Percentiles rank a stretch among this genome's conserved stretches.
phyloP scores from a whole-genome alignment of 495 filamentous ascomycete genomes.

The Pseudomonodictys pantanalensis region DNA sequence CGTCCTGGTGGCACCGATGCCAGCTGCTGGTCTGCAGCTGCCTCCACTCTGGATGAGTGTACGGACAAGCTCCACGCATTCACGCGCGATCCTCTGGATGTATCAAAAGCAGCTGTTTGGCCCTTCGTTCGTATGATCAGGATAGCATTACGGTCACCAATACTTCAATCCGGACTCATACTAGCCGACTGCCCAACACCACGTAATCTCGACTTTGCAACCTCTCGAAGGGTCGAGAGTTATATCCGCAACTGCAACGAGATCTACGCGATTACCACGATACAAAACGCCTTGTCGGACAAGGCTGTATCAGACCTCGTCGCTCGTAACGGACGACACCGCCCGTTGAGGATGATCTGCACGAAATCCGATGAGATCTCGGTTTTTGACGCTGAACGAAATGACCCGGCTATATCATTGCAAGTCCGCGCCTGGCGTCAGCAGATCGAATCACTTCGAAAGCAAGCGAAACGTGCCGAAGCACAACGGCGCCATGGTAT shows the following conservation, averaged over 20 bases:
- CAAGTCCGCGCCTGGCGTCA: conserved; percentile 19
- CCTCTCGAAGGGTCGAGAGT: conserved; percentile 2
- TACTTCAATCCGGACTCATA: conserved; percentile 19
- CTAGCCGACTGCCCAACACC: conserved; percentile 22
- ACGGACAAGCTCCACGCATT: conserved; percentile 19
- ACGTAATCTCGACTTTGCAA: conserved; percentile 11
- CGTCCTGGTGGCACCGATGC: conserved; percentile 16
- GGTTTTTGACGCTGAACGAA: conserved; percentile 4
- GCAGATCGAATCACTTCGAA: conserved; percentile 18
- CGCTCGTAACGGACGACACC: conserved; percentile 14
- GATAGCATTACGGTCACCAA: conserved; percentile 11
- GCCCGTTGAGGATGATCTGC: conserved; percentile 25
- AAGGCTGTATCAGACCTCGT: conserved; percentile 11
- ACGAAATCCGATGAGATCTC: conserved; percentile 24
- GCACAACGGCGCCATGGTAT: conserved; percentile 18
- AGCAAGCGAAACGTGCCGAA: conserved; percentile 20
- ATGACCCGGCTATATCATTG: conserved; percentile 7
- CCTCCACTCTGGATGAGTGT: conserved; percentile 17
- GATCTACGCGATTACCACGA: conserved; percentile 19
- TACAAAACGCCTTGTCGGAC: conserved; percentile 8
- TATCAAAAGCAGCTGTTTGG: conserved; percentile 10
- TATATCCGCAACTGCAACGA: conserved; percentile 25
- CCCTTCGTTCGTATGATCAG: conserved; percentile 19
- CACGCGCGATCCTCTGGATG: conserved; percentile 6
- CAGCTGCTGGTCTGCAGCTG: conserved; percentile 13